Conservation (phyloP, 768 basidiomycete species). For the Cystofilobasidium bisporidii region DNA sequence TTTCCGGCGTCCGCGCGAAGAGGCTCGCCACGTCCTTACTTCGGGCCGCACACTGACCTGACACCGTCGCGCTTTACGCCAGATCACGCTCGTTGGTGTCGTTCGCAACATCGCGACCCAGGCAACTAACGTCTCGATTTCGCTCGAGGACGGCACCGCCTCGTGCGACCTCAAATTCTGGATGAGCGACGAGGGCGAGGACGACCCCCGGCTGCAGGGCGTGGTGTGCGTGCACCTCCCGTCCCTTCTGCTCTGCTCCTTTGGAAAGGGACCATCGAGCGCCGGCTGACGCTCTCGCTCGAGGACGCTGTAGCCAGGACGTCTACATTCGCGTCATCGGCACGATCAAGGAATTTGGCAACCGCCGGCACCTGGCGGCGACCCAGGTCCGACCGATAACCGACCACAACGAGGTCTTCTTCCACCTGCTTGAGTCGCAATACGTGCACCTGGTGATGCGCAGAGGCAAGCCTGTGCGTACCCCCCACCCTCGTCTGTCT, state of each 20-base stretch:
- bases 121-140: conserved; percentile 70
- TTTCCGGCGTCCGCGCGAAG: too few relatives aligned
- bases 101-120: conserved; percentile 59
- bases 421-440: conserved; percentile 69
- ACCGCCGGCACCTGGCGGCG: conserved; percentile 72
- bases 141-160: conserved; percentile 79
- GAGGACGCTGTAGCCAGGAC: conserved; percentile 50
- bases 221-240: conserved; percentile 14
- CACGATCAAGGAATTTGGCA: conserved; percentile 66
- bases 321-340: conserved; percentile 73
- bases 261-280: conserved; percentile 65
- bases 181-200: conserved; percentile 52
- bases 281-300: conserved; percentile 53
- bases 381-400: conserved; percentile 58
- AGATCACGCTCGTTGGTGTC: conserved; percentile 68
- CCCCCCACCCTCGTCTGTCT: conserved; percentile 9
- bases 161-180: conserved; percentile 56
- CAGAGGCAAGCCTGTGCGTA: conserved; percentile 47
- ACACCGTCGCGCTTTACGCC: neutral
- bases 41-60: neutral
- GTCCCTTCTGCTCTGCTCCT: neutral
- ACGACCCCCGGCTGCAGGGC: conserved; percentile 36
- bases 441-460: conserved; percentile 65
- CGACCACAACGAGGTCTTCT: conserved; percentile 68
- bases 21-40: neutral